phyloP scores from a whole-genome alignment of 163 green algal genomes.

The Scenedesmus sp. region DNA sequence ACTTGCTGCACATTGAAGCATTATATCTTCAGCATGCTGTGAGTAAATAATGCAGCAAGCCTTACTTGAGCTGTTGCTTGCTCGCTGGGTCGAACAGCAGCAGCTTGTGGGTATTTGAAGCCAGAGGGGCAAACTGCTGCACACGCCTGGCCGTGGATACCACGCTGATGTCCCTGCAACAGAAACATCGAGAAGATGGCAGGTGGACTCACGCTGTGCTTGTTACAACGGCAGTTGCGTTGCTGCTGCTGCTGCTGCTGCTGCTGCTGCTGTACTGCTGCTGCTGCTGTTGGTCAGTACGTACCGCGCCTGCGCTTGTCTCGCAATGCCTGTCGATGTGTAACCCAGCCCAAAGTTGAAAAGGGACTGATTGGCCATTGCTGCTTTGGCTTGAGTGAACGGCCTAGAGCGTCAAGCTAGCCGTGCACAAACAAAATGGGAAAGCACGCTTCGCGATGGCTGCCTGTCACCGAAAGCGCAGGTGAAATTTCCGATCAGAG shows the following conservation, averaged over 20 bases:
- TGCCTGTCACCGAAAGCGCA: too few species aligned
- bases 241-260: neutral
- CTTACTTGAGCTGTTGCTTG: constrained; percentile 14
- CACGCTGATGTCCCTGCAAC: neutral
- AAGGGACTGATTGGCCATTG: constrained; percentile 2
- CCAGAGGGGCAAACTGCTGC: neutral
- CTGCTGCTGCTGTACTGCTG: neutral
- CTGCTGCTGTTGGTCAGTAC: neutral
- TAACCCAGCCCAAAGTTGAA: constrained; percentile 50
- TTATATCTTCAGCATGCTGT: too few species aligned
- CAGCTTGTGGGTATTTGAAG: neutral
- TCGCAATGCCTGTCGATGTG: constrained; percentile 17
- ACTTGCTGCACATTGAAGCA: neutral
- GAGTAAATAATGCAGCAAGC: neutral
- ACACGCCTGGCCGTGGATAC: constrained; percentile 4
- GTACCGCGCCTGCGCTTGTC: constrained; percentile 13
- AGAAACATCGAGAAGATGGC: too few species aligned
- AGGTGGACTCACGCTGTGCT: neutral
- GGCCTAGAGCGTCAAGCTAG: neutral
- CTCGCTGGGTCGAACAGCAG: constrained; percentile 30
- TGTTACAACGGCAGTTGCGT: neutral
- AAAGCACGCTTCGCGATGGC: too few species aligned
- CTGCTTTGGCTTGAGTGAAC: neutral
- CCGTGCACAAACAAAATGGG: neutral
- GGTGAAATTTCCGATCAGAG: too few species aligned